Percentiles rank a stretch among this genome's conserved stretches.
Conservation (phyloP, 2,329 filamentous ascomycete genomes). For the Aschersonia sp. region DNA sequence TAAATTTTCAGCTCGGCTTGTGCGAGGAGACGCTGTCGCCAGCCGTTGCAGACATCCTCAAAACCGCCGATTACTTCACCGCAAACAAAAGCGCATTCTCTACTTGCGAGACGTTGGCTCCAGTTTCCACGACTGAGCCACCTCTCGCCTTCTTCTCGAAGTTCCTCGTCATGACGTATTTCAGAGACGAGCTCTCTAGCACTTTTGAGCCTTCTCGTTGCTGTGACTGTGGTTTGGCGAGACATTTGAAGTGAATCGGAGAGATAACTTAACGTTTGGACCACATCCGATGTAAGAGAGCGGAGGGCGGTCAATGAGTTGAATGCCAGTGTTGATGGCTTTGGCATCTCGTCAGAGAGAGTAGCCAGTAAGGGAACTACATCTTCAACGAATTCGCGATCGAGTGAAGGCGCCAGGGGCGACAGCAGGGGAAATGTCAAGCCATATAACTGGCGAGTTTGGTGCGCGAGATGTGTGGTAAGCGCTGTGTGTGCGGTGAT, state of each 20-base stretch:
- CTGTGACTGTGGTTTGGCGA: conserved; percentile 71
- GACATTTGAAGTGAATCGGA: conserved; percentile 92
- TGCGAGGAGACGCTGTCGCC: conserved; percentile 62
- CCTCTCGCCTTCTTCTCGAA: conserved; percentile 64
- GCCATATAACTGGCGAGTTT: conserved; percentile 61
- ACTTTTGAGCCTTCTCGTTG: conserved; percentile 62
- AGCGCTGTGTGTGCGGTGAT: conserved; percentile 64
- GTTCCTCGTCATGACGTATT: conserved; percentile 69
- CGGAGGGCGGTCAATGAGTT: conserved; percentile 55
- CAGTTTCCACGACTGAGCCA: conserved; percentile 77
- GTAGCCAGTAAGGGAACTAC: conserved; percentile 53
- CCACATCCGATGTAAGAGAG: conserved; percentile 55
- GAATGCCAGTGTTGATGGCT: conserved; percentile 45
- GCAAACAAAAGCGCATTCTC: conserved; percentile 75
- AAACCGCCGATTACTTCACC: conserved; percentile 83
- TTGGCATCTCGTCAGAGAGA: conserved; percentile 53
- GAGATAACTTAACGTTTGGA: conserved; percentile 70
- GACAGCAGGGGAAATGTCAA: conserved; percentile 58
- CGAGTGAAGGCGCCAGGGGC: conserved; percentile 48
- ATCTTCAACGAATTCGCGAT: conserved; percentile 50
- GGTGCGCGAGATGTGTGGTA: conserved; percentile 59
- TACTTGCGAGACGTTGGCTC: conserved; percentile 58
- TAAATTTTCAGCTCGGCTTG: conserved; percentile 38
- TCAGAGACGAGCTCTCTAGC: conserved; percentile 78
- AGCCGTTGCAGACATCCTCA: conserved; percentile 74